phyloP scores from a whole-genome alignment of 306 rosid species.

The Quercus berberidifolia region DNA sequence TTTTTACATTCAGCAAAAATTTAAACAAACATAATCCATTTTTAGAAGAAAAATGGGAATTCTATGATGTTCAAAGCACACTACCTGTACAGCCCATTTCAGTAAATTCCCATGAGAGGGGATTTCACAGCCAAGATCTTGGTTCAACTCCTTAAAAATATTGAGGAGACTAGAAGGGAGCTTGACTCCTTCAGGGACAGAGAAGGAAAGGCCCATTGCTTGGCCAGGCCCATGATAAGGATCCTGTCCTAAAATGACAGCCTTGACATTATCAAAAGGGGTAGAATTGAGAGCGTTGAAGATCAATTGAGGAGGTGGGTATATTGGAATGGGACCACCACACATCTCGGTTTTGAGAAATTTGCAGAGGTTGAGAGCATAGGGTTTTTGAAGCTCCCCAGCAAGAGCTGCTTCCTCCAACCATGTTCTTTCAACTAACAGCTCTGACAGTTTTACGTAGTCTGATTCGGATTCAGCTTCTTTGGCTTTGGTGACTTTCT shows the following conservation, averaged over 20 bases:
- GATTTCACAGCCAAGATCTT: conserved; percentile 85
- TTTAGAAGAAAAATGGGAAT: too few species aligned
- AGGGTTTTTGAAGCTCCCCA: conserved; percentile 68
- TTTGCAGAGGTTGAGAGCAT: conserved; percentile 55
- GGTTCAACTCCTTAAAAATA: conserved; percentile 75
- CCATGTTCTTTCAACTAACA: conserved; percentile 83
- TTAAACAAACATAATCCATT: not conserved
- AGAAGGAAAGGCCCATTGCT: conserved; percentile 98
- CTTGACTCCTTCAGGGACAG: conserved; percentile 87
- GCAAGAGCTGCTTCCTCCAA: conserved; percentile 45
- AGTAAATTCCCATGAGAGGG: conserved; percentile 81
- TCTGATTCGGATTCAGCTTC: conserved; percentile 27
- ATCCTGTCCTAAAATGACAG: conserved; percentile 93
- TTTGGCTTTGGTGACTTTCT: conserved; percentile 42
- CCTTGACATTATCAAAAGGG: conserved; percentile 67
- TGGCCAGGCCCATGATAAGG: conserved; percentile 98
- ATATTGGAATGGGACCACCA: conserved; percentile 36
- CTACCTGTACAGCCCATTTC: conserved; percentile 92
- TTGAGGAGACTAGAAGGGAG: conserved; percentile 84
- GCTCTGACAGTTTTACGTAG: conserved; percentile 53
- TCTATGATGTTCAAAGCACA: too few species aligned
- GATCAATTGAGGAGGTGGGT: conserved; percentile 79
- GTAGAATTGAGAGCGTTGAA: conserved; percentile 93
- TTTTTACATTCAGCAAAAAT: not conserved
- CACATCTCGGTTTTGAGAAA: conserved; percentile 60